Conservation (phyloP, 805 yeast genomes). For the Cyberlindnera amylophila region DNA sequence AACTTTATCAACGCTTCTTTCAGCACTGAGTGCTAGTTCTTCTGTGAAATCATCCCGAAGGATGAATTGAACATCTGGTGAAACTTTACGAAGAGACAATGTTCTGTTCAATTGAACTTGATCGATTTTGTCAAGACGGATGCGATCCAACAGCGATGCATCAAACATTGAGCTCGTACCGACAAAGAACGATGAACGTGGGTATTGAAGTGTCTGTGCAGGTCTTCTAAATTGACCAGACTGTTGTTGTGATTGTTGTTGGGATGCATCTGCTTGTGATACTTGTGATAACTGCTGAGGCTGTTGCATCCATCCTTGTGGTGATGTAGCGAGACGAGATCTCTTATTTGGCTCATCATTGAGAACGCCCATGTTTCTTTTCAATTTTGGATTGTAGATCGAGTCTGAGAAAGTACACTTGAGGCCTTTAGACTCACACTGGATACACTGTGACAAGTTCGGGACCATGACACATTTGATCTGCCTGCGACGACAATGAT, state of each 20-base stretch:
- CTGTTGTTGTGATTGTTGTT: slow-evolving; percentile 10
- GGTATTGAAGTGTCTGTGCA: slow-evolving; percentile 64
- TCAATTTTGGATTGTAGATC: slow-evolving; percentile 38
- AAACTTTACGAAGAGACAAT: slow-evolving; percentile 72
- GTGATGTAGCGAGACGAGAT: slow-evolving; percentile 4
- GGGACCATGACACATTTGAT: slow-evolving; percentile 73
- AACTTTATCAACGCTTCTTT: slow-evolving; percentile 75
- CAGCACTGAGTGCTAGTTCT: slow-evolving; percentile 62
- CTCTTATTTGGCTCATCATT: slow-evolving; percentile 13
- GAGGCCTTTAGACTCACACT: slow-evolving; percentile 70
- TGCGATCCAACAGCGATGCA: slow-evolving; percentile 57
- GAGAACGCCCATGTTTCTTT: slow-evolving; percentile 28
- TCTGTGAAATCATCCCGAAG: slow-evolving; percentile 78
- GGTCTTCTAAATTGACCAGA: slow-evolving; percentile 12
- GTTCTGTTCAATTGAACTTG: slow-evolving; percentile 71
- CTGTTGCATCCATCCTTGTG: slow-evolving; percentile 7
- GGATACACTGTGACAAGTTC: slow-evolving; percentile 60
- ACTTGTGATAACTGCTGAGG: no score
- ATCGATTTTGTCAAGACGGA: slow-evolving; percentile 66
- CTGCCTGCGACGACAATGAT: slow-evolving; percentile 77
- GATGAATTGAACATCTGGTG: slow-evolving; percentile 70
- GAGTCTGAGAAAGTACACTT: slow-evolving; percentile 73
- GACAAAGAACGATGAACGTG: slow-evolving; percentile 82
- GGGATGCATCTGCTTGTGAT: neutral
- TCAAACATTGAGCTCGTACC: slow-evolving; percentile 90